Conservation (phyloP, 2,329 filamentous ascomycete genomes). For the Aspergillus japonicus region DNA sequence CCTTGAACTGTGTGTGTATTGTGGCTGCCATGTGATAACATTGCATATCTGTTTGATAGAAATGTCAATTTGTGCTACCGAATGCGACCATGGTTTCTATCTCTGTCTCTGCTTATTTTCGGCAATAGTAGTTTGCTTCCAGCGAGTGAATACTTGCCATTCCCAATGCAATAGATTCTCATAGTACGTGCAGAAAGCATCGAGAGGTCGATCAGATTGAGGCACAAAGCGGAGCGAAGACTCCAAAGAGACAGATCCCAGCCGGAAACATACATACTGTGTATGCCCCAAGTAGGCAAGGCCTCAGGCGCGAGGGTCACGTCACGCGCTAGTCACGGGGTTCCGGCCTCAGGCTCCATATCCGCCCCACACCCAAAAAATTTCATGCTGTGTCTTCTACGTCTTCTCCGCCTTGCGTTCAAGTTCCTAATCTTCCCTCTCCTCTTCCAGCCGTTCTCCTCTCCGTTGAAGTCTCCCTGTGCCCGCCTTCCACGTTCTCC, state of each 20-base stretch:
- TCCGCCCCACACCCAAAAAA: slow-evolving; percentile 23
- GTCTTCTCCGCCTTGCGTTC: slow-evolving; percentile 7
- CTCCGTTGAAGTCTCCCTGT: neutral
- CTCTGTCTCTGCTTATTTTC: neutral
- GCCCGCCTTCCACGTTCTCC: neutral
- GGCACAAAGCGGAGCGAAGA: neutral
- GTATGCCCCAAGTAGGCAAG: slow-evolving; percentile 13
- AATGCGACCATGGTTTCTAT: neutral
- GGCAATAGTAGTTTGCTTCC: neutral
- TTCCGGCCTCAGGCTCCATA: slow-evolving; percentile 23
- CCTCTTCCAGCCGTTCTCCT: slow-evolving; percentile 8
- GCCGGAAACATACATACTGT: neutral
- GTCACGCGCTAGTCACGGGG: slow-evolving; percentile 20
- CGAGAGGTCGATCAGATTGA: neutral
- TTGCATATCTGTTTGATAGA: neutral
- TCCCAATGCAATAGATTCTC: neutral
- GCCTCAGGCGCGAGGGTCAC: slow-evolving; percentile 12
- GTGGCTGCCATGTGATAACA: slow-evolving; percentile 7
- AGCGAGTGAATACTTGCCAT: neutral
- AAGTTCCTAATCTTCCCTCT: neutral
- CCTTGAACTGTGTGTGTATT: slow-evolving; percentile 6
- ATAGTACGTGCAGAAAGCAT: neutral
- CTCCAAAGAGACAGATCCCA: too few species aligned
- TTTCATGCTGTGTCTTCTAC: slow-evolving; percentile 9
- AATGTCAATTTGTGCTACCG: neutral